Base-by-base conservation (phyloP, 805 yeast species). In the Allodekkera sacchari region DNA sequence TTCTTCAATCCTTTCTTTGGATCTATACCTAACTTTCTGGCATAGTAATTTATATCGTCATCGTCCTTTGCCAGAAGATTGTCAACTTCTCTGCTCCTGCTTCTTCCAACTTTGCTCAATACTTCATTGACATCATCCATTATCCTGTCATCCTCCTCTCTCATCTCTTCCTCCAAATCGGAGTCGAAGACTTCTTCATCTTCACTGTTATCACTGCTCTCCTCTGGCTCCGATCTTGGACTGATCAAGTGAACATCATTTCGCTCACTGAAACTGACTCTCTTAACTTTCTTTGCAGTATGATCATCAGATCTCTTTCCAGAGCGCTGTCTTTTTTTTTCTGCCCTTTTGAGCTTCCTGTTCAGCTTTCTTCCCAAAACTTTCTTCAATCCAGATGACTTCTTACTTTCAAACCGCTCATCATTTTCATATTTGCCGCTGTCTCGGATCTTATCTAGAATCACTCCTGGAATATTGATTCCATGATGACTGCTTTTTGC, bases 1-100 rank as follows among this genome's bases (percentile, higher is more conserved):
- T 68, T 69, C 22, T 64, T 56, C 28, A 79, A 59, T 12, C 64
- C 65, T 31, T 65, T 67, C 1, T 74, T 71, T 37, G 75, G 73
- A 32, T 64, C 63, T 42, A 83, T 53, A 1, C 92, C 94, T 8
- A 88, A 63, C 47, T 82, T 78, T 41, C 80, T 81, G 2, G 96
- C 89, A 52, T 85, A 89, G 49, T 79, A 85, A 27, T 68, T 71
- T 57, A 83, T 76, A 32, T 88, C 95, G 36, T 74, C 76, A 36
- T 83, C 89, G 47, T 83, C 94, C 39, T 35, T 31, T 25, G 30
- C 27, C 10, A 36, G 34, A 27, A 30, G 20, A 5, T 26, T 38
- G 6, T 33, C 48, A 21, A 43, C 55, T 22, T 48, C 54, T 31
- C 32, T 42, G 7, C 38, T 29, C 12, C 38, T 38, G 24, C 38